These are phyloP conservation scores for Auxenochlorella protothecoides DNA, from an alignment of 139 green algal genomes.

Conservation along the genomic window DNA sequence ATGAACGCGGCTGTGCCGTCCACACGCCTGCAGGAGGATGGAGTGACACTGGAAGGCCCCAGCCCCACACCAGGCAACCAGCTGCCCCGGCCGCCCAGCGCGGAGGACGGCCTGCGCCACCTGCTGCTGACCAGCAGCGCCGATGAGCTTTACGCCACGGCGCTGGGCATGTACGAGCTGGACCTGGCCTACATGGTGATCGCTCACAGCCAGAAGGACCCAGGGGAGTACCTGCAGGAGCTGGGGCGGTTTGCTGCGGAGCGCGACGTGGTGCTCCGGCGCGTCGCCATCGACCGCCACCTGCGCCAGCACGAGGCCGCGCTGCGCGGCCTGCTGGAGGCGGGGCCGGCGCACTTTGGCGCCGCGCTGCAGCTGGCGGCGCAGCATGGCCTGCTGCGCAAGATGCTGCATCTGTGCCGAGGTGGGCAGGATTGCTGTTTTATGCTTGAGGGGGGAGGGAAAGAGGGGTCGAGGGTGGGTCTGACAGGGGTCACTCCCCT, in stretches of 20 bases:
- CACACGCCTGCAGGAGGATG: too few relatives aligned
- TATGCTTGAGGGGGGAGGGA: conserved; percentile 8
- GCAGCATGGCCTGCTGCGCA: conserved; percentile 56
- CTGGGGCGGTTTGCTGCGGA: conserved; percentile 50
- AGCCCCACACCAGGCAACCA: too few relatives aligned
- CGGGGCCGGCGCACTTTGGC: conserved; percentile 45
- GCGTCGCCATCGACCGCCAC: conserved; percentile 61
- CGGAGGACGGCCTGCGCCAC: conserved; percentile 67
- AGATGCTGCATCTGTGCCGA: conserved; percentile 48
- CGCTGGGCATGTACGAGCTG: conserved; percentile 85
- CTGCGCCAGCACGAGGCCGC: conserved; percentile 52
- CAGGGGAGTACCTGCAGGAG: conserved; percentile 78
- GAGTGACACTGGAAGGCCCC: neutral
- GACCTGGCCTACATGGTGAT: conserved; percentile 88
- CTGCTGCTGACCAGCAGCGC: conserved; percentile 71
- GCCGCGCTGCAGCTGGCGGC: conserved; percentile 49
- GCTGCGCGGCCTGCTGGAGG: conserved; percentile 47
- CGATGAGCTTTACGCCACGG: conserved; percentile 71
- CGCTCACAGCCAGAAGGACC: conserved; percentile 66
- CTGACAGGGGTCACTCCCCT: neutral
- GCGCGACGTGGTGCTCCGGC: conserved; percentile 18
- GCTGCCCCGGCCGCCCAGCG: conserved; percentile 8
- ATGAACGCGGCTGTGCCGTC: too few relatives aligned
- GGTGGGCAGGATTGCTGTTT: conserved; percentile 6
- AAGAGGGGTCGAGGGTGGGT: neutral